Evolutionary conservation across 805 yeast genomes (phyloP).

Genomic region (Yamadazyma laniorum): DNA sequence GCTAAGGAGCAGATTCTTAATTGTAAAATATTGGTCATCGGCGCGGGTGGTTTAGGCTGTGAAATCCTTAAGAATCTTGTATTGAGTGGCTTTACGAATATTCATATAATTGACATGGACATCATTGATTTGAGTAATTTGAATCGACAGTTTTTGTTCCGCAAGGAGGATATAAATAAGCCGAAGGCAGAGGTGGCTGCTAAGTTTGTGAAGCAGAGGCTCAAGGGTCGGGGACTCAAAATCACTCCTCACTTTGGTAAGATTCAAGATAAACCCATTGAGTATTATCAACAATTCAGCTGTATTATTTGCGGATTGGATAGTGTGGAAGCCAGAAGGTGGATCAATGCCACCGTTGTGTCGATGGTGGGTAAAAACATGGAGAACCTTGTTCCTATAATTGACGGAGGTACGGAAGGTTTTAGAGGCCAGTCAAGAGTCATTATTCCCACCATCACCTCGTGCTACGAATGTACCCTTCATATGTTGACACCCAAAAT

Average conservation of each 20-base stretch:
- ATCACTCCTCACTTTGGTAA: constrained; percentile 62
- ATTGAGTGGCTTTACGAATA: constrained; percentile 60
- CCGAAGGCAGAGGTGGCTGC: constrained; percentile 70
- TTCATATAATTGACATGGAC: constrained; percentile 79
- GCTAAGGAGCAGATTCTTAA: constrained; percentile 22
- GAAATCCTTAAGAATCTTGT: constrained; percentile 74
- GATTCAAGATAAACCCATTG: constrained; percentile 56
- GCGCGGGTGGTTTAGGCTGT: constrained; percentile 86
- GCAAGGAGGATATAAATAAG: constrained; percentile 58
- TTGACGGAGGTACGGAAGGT: constrained; percentile 97
- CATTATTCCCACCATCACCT: constrained; percentile 77
- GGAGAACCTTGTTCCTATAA: constrained; percentile 43
- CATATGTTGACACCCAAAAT: constrained; percentile 63
- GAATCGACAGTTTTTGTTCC: constrained; percentile 72
- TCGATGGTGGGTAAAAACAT: constrained; percentile 53
- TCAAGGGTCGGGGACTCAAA: constrained; percentile 32
- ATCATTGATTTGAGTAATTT: constrained; percentile 74
- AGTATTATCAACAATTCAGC: constrained; percentile 65
- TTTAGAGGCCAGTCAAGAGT: constrained; percentile 88
- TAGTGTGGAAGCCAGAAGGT: constrained; percentile 83
- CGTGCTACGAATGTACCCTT: constrained; percentile 92
- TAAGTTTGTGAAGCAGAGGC: constrained; percentile 47
- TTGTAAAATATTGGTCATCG: constrained; percentile 47
- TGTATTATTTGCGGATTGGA: constrained; percentile 86
- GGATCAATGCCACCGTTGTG: constrained; percentile 74